Evolutionary conservation across 2,329 filamentous ascomycete species (phyloP), one percentile per base, ranked within the genome.

Genomic region (Sarocladium oryzae): DNA sequence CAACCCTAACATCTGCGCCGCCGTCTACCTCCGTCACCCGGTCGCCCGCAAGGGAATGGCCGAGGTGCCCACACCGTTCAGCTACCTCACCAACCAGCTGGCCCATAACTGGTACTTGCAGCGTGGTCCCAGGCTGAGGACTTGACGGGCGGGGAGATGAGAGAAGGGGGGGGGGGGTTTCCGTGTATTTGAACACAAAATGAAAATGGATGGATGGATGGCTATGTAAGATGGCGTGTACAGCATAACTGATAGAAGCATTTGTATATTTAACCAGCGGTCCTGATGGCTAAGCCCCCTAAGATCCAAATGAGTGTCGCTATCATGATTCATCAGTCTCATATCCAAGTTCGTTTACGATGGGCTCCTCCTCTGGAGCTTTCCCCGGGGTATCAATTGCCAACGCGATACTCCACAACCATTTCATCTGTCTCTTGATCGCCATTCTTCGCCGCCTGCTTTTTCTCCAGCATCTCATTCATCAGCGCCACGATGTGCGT

Each of bases 101-200:
- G 89, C 90, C 0, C 95, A 91, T 69, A 91, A 89, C 68, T 99
- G 92, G 92, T 99, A 97, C 69, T 69, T 97, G 71, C 78, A 86
- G 67, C 81, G 90, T 66, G 77, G 89, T 64, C 46, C 46, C 5
- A 49, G 46, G 32, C 10, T 32, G 13, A 49, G 46, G 46, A 43
- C 20, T 28, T 36, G 30, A 36, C 4, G 6, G 30, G 26, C 4
- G n/a, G n/a, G 28, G n/a, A 8, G 26, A 3, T 15, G 20, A 21
- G 10, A 18, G 20, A 10, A 16, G n/a, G 15, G 4, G 10, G 15
- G 43, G 16, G n/a, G n/a, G n/a, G n/a, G n/a, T n/a, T n/a, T n/a
- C n/a, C n/a, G n/a, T n/a, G n/a, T n/a, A n/a, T n/a, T n/a, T n/a
- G n/a, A n/a, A n/a, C n/a, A n/a, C n/a, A n/a, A n/a, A n/a, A n/a